Evolutionary conservation across 306 rosid species (phyloP).

Genomic region (Spatholobus suberectus): DNA sequence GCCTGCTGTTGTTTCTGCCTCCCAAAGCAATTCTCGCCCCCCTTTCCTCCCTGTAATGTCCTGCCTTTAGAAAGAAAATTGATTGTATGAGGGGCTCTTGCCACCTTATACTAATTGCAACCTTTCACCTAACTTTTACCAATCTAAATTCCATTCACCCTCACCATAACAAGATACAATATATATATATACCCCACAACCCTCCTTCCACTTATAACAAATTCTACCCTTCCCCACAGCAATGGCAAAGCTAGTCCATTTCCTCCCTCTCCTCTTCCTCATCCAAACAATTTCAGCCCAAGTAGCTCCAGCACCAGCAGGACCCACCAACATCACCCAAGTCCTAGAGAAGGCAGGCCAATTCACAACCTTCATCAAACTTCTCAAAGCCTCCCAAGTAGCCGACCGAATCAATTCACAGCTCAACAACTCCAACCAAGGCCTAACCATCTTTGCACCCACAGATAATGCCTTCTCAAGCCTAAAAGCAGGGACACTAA

Average conservation of each 20-base stretch:
- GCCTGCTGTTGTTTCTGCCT: background rate
- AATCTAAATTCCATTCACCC: constrained; percentile 25
- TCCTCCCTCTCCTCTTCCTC: constrained; percentile 21
- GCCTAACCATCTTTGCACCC: constrained; percentile 84
- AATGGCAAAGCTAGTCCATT: constrained; percentile 40
- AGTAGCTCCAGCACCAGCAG: constrained; percentile 59
- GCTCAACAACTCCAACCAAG: constrained; percentile 78
- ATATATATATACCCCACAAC: constrained; percentile 15
- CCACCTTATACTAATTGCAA: constrained; percentile 51
- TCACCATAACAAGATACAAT: constrained; percentile 9
- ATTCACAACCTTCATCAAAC: constrained; percentile 75
- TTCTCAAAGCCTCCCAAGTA: constrained; percentile 62
- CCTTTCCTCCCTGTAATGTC: background rate
- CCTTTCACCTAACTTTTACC: constrained; percentile 59
- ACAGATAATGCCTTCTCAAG: constrained; percentile 73
- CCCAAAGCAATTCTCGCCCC: constrained; percentile 28
- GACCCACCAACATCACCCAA: constrained; percentile 66
- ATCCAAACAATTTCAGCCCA: background rate
- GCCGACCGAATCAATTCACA: constrained; percentile 77
- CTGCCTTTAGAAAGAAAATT: constrained; percentile 26
- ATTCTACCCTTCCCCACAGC: constrained; percentile 29
- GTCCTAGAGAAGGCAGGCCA: constrained; percentile 88
- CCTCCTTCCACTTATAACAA: constrained; percentile 35
- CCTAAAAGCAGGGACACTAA: constrained; percentile 69
- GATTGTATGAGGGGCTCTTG: constrained; percentile 46